Evolutionary conservation across 495 filamentous ascomycete species (phyloP).

Genomic region (Penicillium manginii): DNA sequence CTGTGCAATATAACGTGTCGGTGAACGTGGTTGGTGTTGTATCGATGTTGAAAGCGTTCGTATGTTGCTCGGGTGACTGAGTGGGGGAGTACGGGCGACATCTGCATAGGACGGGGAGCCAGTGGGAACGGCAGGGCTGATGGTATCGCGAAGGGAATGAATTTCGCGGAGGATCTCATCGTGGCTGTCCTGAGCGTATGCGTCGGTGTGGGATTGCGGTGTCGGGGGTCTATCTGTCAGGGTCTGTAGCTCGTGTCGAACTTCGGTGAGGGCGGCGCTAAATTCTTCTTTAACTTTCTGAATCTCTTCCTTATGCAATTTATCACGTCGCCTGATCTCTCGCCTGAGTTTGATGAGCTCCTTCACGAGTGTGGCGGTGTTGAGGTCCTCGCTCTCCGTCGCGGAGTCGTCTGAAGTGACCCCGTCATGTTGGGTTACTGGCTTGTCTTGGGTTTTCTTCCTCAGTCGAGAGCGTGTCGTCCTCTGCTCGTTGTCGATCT

Average conservation of each 20-base stretch:
- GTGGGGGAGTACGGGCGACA: conserved; percentile 24
- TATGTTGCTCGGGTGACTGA: conserved; percentile 27
- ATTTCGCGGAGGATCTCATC: conserved; percentile 26
- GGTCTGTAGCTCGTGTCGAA: conserved; percentile 21
- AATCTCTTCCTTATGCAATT: conserved; percentile 26
- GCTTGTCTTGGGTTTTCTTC: conserved; percentile 16
- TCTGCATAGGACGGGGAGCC: conserved; percentile 25
- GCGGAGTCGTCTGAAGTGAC: conserved; percentile 15
- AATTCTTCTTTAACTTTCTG: conserved; percentile 26
- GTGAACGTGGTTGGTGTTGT: conserved; percentile 26
- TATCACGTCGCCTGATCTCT: conserved; percentile 27
- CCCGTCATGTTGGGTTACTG: conserved; percentile 17
- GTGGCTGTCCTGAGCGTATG: conserved; percentile 15
- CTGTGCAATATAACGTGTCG: conserved; percentile 27
- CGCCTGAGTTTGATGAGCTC: conserved; percentile 27
- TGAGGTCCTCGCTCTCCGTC: conserved; percentile 25
- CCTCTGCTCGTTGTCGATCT: conserved; percentile 18
- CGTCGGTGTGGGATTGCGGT: conserved; percentile 17
- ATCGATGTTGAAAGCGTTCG: conserved; percentile 14
- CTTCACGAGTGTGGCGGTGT: conserved; percentile 12
- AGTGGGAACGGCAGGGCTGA: conserved; percentile 12
- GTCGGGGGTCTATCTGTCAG: conserved; percentile 14
- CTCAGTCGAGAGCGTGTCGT: conserved; percentile 16
- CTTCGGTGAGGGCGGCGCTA: conserved; percentile 17
- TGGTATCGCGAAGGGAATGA: conserved; percentile 20